phyloP scores from a whole-genome alignment of 495 filamentous ascomycete genomes.

The Amorphotheca resinae region DNA sequence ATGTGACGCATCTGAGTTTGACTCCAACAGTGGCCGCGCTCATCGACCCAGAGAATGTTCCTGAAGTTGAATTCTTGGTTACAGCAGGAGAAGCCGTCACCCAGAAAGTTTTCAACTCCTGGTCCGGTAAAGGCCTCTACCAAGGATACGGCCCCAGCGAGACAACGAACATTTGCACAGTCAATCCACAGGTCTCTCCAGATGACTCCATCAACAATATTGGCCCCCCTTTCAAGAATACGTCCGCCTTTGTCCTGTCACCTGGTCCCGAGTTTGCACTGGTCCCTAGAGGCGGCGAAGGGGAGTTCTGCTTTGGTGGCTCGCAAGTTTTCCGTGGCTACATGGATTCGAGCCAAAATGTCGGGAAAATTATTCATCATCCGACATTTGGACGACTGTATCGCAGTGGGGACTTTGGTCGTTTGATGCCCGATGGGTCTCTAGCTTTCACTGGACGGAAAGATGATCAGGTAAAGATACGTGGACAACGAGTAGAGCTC shows the following conservation, averaged over 20 bases:
- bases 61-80: slow-evolving; percentile 51
- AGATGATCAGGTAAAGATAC: slow-evolving; percentile 73
- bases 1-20: slow-evolving; percentile 62
- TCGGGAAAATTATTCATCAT: slow-evolving; percentile 51
- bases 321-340: slow-evolving; percentile 68
- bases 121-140: slow-evolving; percentile 52
- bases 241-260: slow-evolving; percentile 53
- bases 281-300: slow-evolving; percentile 53
- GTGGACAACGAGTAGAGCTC: slow-evolving; percentile 68
- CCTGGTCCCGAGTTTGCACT: slow-evolving; percentile 31
- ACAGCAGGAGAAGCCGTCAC: slow-evolving; percentile 62
- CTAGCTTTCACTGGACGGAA: slow-evolving; percentile 60
- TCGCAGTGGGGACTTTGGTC: slow-evolving; percentile 57
- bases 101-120: slow-evolving; percentile 47
- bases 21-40: slow-evolving; percentile 66
- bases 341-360: slow-evolving; percentile 42
- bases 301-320: slow-evolving; percentile 77
- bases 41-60: slow-evolving; percentile 47
- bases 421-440: slow-evolving; percentile 56
- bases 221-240: slow-evolving; percentile 54
- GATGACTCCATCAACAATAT: slow-evolving; percentile 44
- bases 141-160: slow-evolving; percentile 66
- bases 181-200: slow-evolving; percentile 33
- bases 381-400: slow-evolving; percentile 54
- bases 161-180: slow-evolving; percentile 63